Conservation (phyloP, 2,329 filamentous ascomycete genomes). For the Pestalotiopsis sp. region DNA sequence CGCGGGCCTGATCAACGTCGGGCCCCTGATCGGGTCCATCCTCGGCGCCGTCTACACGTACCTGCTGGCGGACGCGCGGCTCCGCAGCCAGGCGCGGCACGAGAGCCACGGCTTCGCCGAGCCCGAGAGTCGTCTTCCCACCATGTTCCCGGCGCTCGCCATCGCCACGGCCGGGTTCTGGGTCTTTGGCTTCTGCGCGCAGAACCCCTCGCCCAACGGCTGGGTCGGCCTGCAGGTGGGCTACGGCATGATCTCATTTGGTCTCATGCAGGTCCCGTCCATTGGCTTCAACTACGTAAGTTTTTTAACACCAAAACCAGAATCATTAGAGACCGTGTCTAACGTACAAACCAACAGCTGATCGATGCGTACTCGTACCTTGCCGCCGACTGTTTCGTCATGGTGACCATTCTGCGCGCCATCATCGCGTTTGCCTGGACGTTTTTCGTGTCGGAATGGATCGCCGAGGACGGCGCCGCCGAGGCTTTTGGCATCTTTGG, state of each 20-base stretch:
- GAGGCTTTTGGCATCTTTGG: constrained; percentile 56
- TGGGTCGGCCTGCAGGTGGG: constrained; percentile 40
- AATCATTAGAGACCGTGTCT: background rate
- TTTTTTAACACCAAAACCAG: background rate
- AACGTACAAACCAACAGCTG: constrained; percentile 34
- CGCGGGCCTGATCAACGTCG: constrained; percentile 37
- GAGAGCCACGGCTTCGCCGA: constrained; percentile 33
- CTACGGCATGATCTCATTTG: constrained; percentile 40
- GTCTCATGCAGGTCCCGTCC: constrained; percentile 40
- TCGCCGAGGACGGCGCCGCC: constrained; percentile 42
- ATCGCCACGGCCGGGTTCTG: constrained; percentile 36
- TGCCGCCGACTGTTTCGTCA: constrained; percentile 55
- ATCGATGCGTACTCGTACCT: constrained; percentile 52
- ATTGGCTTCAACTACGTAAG: constrained; percentile 43
- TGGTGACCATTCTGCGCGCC: constrained; percentile 50
- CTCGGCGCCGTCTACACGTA: constrained; percentile 31
- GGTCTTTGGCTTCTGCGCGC: constrained; percentile 40
- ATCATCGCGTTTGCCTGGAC: constrained; percentile 57
- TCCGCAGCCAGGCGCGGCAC: constrained; percentile 24
- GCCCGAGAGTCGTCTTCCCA: constrained; percentile 34
- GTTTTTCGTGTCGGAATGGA: constrained; percentile 55
- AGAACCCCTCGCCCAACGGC: constrained; percentile 28
- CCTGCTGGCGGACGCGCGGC: constrained; percentile 25
- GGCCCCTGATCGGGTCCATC: constrained; percentile 33
- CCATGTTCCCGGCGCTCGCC: constrained; percentile 32